phyloP scores from a whole-genome alignment of 2,329 filamentous ascomycete species.

The Periconia sp. region DNA sequence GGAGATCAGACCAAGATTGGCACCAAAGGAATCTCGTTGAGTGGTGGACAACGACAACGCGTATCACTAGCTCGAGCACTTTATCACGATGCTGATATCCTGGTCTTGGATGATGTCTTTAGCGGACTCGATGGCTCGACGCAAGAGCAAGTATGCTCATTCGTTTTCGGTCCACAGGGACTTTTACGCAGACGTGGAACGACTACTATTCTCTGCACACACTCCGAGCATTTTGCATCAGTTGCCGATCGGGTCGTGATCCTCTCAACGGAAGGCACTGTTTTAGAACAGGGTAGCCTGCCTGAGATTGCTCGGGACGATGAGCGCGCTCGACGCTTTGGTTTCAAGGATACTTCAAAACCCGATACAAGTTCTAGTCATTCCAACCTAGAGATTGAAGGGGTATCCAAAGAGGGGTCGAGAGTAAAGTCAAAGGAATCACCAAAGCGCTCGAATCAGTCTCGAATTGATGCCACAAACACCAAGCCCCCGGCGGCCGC shows the following conservation, averaged over 20 bases:
- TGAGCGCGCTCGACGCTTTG: no score
- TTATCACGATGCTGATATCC: constrained; percentile 50
- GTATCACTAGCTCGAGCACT: constrained; percentile 56
- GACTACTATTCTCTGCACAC: constrained; percentile 23
- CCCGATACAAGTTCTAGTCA: no score
- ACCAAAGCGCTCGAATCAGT: no score
- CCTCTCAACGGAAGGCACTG: no score
- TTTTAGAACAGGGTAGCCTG: no score
- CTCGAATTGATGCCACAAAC: no score
- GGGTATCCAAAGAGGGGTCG: no score
- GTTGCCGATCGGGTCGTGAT: constrained; percentile 17
- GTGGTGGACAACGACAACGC: constrained; percentile 58
- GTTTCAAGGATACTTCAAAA: no score
- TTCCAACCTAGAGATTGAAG: no score
- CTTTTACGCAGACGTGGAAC: constrained; percentile 43
- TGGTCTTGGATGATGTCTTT: constrained; percentile 57
- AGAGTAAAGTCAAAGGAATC: no score
- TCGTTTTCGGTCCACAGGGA: constrained; percentile 49
- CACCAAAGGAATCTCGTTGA: constrained; percentile 54
- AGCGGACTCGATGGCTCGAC: constrained; percentile 56
- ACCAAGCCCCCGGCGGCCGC: no score
- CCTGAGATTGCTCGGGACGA: no score
- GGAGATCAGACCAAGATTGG: constrained; percentile 51
- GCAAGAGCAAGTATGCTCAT: constrained; percentile 53
- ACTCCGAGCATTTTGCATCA: constrained; percentile 13